Conservation (phyloP, 148 eudicot genomes). For the Camellia sinensis region DNA sequence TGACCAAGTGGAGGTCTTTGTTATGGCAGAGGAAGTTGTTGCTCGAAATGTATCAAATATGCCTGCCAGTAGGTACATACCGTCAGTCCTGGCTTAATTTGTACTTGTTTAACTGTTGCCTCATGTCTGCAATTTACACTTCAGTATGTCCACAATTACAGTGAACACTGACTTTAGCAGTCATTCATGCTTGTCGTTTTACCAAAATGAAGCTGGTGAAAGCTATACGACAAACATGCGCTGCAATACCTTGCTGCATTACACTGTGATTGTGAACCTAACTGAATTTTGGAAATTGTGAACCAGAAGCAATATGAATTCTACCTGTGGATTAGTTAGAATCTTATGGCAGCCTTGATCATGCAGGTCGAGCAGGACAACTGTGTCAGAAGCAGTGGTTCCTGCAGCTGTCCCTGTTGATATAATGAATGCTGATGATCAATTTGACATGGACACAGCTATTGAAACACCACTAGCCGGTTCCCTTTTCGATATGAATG, state of each 20-base stretch:
- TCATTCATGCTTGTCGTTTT: slow-evolving; percentile 1
- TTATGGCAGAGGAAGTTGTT: slow-evolving; percentile 43
- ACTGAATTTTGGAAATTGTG: neutral
- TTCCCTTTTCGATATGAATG: slow-evolving; percentile 3
- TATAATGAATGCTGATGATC: slow-evolving; percentile 27
- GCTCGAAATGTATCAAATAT: slow-evolving; percentile 37
- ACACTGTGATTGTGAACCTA: slow-evolving; percentile 1
- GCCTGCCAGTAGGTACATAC: slow-evolving; percentile 59
- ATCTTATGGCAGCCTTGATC: slow-evolving; percentile 14
- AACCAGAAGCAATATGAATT: slow-evolving; percentile 9
- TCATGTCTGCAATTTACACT: neutral
- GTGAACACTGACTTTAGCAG: neutral
- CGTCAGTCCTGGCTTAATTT: neutral
- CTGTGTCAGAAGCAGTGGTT: slow-evolving; percentile 46
- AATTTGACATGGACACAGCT: slow-evolving; percentile 26
- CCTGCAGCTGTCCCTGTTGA: slow-evolving; percentile 30
- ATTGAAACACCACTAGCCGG: slow-evolving; percentile 22
- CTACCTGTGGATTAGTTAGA: slow-evolving; percentile 5
- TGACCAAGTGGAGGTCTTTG: slow-evolving; percentile 60
- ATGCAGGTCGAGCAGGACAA: slow-evolving; percentile 62
- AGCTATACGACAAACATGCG: neutral
- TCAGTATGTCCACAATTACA: slow-evolving; percentile 13
- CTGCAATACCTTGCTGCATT: neutral
- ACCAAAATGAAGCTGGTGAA: neutral
- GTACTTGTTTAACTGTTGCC: slow-evolving; percentile 1